Conservation (phyloP, 306 rosid species). For the Gleditsia sinensis region DNA sequence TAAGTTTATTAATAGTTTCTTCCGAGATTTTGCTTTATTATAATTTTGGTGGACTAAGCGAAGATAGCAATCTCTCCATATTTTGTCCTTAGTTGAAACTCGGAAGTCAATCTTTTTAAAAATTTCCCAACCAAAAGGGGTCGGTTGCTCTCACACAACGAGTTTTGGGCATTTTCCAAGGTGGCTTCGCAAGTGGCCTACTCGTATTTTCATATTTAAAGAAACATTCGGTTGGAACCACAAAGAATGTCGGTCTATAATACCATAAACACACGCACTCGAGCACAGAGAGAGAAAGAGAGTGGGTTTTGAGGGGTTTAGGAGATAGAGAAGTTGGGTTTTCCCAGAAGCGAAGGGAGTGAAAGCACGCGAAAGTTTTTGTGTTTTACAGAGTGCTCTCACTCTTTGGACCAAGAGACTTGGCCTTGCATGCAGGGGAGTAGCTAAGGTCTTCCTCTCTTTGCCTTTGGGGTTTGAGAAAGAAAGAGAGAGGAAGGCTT, state of each 20-base stretch:
- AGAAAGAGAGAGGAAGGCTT: constrained; percentile 30
- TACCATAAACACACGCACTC: constrained; percentile 24
- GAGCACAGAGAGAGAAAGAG: background rate
- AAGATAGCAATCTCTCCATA: background rate
- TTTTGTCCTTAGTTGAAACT: constrained; percentile 18
- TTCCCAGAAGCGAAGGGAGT: constrained; percentile 46
- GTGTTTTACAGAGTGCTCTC: constrained; percentile 44
- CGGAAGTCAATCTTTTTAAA: constrained; percentile 37
- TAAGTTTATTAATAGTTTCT: background rate
- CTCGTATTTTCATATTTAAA: constrained; percentile 31
- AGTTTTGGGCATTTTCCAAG: constrained; percentile 36
- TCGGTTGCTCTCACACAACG: no score
- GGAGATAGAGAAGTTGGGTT: constrained; percentile 42
- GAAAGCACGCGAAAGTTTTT: constrained; percentile 56
- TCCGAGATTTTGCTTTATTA: background rate
- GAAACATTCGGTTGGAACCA: constrained; percentile 41
- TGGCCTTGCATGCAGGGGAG: constrained; percentile 43
- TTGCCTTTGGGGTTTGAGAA: constrained; percentile 41
- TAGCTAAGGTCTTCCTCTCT: background rate
- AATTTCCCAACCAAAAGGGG: no score
- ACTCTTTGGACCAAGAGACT: constrained; percentile 61
- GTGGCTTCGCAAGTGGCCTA: constrained; percentile 13
- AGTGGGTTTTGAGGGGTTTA: constrained; percentile 14
- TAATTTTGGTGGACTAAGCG: background rate
- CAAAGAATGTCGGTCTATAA: constrained; percentile 63